Base-by-base conservation (phyloP, 306 rosid genomes). In the Rubus parviflorus region DNA sequence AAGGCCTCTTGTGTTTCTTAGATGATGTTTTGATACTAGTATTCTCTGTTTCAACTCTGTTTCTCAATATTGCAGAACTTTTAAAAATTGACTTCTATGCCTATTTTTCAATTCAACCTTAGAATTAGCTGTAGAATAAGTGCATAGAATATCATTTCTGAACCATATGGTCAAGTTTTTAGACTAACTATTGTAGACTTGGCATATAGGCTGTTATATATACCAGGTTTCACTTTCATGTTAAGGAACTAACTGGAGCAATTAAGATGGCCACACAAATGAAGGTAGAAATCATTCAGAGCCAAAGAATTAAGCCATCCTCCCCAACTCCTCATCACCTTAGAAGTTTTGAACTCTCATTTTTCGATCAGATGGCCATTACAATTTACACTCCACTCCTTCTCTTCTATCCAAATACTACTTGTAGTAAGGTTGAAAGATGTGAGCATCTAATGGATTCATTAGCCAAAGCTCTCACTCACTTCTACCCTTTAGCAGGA, bases 401-500 rank as follows among this genome's bases (percentile, higher is more conserved):
- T 47, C 75, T 81, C 38, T 83, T 71, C 79, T 81, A 81, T 58
- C 13, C 82, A 8, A 72, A 5, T 53, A 37, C 38, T n/a, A 9
- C 9, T 38, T 1, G 49, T 38, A 72, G n/a, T 53, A 73, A 20
- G 23, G 22, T 73, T 3, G 77, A 78, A 48, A 68, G n/a, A 56
- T 49, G 79, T 22, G 48, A 57, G 46, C 73, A 73, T 20, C 87
- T 90, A 0, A 85, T 76, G 65, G 51, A 80, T 47, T 89, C 95
- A 5, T 45, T 89, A 35, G 76, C 91, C 1, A 40, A 86, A 52
- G 79, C 90, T 52, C 74, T 89, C 40, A 75, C 86, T 37, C 76
- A 23, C 0, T 81, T 85, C 67, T 88, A 82, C 79, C 91, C 90
- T 1, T 76, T 89, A 0, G 89, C 92, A 14, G 93, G 97, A 37